A percentile compares a stretch with the other conserved stretches of the same genome.
Conservation (phyloP, 306 rosid species). For the Rosa persica region DNA sequence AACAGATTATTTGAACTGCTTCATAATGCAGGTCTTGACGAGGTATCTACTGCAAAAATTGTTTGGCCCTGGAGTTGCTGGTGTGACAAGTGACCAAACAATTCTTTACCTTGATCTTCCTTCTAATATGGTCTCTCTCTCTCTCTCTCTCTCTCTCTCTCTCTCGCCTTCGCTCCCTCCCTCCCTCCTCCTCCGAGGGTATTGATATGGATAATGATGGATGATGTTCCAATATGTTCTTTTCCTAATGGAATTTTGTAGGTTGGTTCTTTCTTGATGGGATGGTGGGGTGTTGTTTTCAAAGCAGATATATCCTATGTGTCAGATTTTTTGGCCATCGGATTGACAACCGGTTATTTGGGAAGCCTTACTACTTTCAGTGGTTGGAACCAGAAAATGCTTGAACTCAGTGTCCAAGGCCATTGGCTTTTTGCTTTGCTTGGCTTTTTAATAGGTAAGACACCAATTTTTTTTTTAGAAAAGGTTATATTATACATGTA, state of each 20-base stretch:
- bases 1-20: constrained; percentile 9
- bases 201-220: not conserved
- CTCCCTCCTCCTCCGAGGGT: too few species aligned
- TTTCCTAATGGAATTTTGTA: constrained; percentile 24
- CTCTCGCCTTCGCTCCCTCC: too few species aligned
- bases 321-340: constrained; percentile 75
- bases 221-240: constrained; percentile 7
- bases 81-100: constrained; percentile 52
- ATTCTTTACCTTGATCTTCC: constrained; percentile 82
- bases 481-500: not conserved
- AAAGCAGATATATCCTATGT: constrained; percentile 59
- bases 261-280: constrained; percentile 94
- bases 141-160: constrained; percentile 24
- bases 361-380: constrained; percentile 97
- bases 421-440: constrained; percentile 62
- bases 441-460: constrained; percentile 70
- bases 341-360: constrained; percentile 76
- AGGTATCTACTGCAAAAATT: constrained; percentile 73
- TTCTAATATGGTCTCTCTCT: constrained; percentile 75
- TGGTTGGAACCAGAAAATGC: constrained; percentile 94
- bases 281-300: constrained; percentile 91
- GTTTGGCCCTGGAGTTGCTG: constrained; percentile 64
- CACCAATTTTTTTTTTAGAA: not conserved
- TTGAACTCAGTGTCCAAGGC: constrained; percentile 66
- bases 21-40: constrained; percentile 57